Evolutionary conservation across 2,329 filamentous ascomycete species (phyloP).

Genomic region (Pseudocercospora fuligena): DNA sequence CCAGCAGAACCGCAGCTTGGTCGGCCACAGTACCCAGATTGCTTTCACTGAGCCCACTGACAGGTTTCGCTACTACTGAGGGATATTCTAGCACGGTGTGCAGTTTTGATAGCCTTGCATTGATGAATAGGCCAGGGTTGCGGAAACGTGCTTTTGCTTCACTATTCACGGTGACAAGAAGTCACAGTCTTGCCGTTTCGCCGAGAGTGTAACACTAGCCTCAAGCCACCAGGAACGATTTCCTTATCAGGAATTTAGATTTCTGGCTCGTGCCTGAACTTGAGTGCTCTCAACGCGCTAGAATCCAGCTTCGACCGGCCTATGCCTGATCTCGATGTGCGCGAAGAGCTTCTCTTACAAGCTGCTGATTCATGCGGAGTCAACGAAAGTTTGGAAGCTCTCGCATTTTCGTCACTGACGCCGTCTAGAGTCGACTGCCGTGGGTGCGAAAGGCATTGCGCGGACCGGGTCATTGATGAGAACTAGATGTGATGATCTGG

Average conservation of each 20-base stretch:
- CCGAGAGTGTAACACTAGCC: conserved; percentile 1
- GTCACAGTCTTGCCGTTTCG: background rate
- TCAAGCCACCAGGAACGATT: conserved; percentile 1
- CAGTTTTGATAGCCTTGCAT: background rate
- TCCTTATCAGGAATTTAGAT: background rate
- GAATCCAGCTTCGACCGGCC: background rate
- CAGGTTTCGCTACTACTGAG: no score
- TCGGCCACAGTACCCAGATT: no score
- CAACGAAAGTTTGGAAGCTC: background rate
- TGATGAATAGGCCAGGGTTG: background rate
- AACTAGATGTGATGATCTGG: no score
- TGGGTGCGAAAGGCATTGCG: no score
- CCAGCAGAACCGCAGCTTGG: no score
- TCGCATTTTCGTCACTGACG: no score
- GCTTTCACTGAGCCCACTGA: no score
- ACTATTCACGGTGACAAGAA: background rate
- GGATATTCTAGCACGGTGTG: background rate
- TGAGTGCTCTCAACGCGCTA: background rate
- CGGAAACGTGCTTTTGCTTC: background rate
- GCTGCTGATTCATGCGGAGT: background rate
- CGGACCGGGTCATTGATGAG: no score
- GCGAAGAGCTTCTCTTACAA: background rate
- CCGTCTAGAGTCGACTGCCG: no score
- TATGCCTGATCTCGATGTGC: background rate
- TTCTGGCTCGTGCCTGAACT: background rate